Conservation (phyloP, 345 rosid species). For the Citrus trifoliata region DNA sequence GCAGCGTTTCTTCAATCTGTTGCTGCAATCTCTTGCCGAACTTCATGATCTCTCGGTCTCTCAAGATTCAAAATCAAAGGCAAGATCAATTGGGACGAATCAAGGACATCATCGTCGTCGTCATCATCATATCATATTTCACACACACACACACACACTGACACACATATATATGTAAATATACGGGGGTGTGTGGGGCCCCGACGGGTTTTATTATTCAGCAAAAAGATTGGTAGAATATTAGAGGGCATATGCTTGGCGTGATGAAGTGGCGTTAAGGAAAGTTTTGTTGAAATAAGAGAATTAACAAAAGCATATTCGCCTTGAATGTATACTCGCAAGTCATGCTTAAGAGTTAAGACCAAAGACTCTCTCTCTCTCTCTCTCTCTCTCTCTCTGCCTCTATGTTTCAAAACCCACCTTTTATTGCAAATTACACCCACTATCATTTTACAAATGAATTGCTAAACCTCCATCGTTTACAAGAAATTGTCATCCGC, state of each 20-base stretch:
- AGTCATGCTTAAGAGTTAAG: background rate
- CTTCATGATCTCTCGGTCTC: conserved; percentile 44
- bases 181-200: background rate
- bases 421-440: background rate
- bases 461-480: too few species aligned
- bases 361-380: background rate
- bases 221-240: conserved; percentile 34
- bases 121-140: too few species aligned
- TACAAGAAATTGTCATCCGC: too few species aligned
- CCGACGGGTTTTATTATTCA: background rate
- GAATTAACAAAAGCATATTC: conserved; percentile 55
- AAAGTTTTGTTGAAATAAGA: conserved; percentile 39
- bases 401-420: background rate
- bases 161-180: too few species aligned
- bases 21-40: conserved; percentile 84
- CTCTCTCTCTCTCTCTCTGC: too few species aligned
- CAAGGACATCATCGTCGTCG: too few species aligned
- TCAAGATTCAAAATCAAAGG: background rate
- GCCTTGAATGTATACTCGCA: conserved; percentile 18
- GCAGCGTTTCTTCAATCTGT: conserved; percentile 72
- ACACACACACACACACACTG: too few species aligned
- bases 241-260: conserved; percentile 64
- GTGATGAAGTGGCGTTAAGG: conserved; percentile 47
- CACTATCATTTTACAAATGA: too few species aligned
- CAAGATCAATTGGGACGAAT: background rate